Evolutionary conservation across 441 rosid genomes (phyloP), one percentile per base, ranked within the genome.

Genomic region (Sinapis alba): DNA sequence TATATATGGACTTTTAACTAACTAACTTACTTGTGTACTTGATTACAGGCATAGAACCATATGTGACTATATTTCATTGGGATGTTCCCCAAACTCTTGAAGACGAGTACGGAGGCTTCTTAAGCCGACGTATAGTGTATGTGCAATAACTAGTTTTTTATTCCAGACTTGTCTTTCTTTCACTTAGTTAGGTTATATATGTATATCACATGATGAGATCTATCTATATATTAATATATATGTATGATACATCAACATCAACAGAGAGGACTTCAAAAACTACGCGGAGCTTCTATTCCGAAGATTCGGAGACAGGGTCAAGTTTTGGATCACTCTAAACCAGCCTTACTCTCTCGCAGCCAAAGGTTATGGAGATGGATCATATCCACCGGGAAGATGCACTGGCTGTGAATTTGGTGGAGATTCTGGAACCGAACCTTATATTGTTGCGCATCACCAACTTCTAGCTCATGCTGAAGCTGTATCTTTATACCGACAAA

Each of bases 81-180:
- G 77, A 73, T 73, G 54, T 73, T 64, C 77, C 77, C 9, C 77
- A 73, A 73, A 54, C 77, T 73, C 16, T 73, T n/a, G 70, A 73
- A 63, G 77, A 73, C 12, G 71, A 63, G 10, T 73, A 73, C 6
- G 56, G 65, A 63, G 77, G 77, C 4, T 64, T 73, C 71, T 54
- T 73, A 53, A 56, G 64, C 19, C 64, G 13, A 0, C 63, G 56
- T 8, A 73, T 64, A 62, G 63, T 73, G 71, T 73, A 73, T 23
- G 77, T 63, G 53, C 13, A 36, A 38, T 3, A 4, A 13, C 56
- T 18, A 50, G 21, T 54, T 21, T 54, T 3, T 23, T 21, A 4
- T 12, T 2, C 24, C 45, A 4, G 3, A 20, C 19, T 59, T 28
- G 11, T 16, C n/a, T 38, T 59, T 18, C 18, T 27, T 53, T 18